phyloP scores from a whole-genome alignment of 306 rosid species.

The Inga oerstediana region DNA sequence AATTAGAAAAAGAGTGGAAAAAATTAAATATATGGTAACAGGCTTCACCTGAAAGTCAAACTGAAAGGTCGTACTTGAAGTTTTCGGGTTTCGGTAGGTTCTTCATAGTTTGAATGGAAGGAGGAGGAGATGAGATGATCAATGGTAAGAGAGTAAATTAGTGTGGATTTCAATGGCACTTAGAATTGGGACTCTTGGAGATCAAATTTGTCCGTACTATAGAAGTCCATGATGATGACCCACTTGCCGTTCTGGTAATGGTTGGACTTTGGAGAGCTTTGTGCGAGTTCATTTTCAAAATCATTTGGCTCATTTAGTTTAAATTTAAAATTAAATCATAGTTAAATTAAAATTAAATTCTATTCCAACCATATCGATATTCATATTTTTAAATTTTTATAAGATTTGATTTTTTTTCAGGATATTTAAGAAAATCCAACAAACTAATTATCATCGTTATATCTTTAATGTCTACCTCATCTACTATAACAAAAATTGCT shows the following conservation, averaged over 20 bases:
- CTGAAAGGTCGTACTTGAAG: conserved; percentile 15
- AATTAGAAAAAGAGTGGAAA: neutral
- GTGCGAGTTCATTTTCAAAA: neutral
- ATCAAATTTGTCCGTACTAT: neutral
- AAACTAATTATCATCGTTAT: neutral
- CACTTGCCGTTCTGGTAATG: neutral
- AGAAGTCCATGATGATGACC: neutral
- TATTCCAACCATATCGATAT: neutral
- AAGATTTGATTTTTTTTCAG: too few relatives aligned
- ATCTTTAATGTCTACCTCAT: neutral
- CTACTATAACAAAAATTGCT: neutral
- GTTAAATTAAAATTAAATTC: neutral
- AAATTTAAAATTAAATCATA: neutral
- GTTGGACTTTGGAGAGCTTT: neutral
- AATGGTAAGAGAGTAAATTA: neutral
- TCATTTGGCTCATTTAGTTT: neutral
- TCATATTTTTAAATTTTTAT: too few relatives aligned
- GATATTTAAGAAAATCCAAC: neutral
- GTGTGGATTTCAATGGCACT: neutral
- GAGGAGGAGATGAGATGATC: neutral
- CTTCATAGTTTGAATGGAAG: neutral
- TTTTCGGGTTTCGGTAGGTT: neutral
- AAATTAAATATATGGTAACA: neutral
- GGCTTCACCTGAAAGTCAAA: conserved; percentile 32
- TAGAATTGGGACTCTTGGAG: neutral